phyloP scores from a whole-genome alignment of 495 filamentous ascomycete genomes.

The Aspergillus indologenus region DNA sequence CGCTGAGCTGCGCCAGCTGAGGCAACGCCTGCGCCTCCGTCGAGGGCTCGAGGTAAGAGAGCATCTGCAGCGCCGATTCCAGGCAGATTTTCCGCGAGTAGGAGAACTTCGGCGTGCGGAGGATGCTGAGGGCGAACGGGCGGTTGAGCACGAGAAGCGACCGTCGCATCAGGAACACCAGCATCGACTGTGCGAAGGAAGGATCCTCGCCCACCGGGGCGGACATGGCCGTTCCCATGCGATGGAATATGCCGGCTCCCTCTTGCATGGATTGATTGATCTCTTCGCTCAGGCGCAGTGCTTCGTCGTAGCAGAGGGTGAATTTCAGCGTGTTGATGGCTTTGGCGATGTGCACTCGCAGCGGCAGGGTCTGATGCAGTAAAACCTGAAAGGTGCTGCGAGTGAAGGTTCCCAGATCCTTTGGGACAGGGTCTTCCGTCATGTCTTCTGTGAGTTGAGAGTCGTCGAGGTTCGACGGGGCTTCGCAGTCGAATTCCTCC shows the following conservation, averaged over 20 bases:
- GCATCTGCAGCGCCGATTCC: constrained; percentile 48
- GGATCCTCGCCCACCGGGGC: constrained; percentile 29
- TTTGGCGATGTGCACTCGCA: constrained; percentile 48
- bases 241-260: constrained; percentile 25
- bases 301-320: constrained; percentile 50
- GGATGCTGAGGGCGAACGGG: constrained; percentile 50
- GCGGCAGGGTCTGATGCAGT: constrained; percentile 44
- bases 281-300: constrained; percentile 43
- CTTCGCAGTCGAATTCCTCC: constrained; percentile 47
- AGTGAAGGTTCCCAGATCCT: constrained; percentile 39
- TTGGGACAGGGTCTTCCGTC: constrained; percentile 27
- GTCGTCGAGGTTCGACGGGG: constrained; percentile 58
- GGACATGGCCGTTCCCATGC: constrained; percentile 23
- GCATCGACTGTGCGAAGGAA: constrained; percentile 32
- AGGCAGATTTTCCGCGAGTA: constrained; percentile 55
- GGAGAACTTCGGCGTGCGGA: constrained; percentile 48
- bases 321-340: constrained; percentile 49
- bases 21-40: constrained; percentile 22
- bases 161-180: constrained; percentile 48
- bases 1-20: constrained; percentile 33
- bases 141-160: constrained; percentile 53
- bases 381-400: constrained; percentile 51
- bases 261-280: constrained; percentile 36
- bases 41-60: constrained; percentile 41
- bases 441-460: constrained; percentile 48